Conservation (phyloP, 139 green algal genomes). For the Chlamydomonas sp. region DNA sequence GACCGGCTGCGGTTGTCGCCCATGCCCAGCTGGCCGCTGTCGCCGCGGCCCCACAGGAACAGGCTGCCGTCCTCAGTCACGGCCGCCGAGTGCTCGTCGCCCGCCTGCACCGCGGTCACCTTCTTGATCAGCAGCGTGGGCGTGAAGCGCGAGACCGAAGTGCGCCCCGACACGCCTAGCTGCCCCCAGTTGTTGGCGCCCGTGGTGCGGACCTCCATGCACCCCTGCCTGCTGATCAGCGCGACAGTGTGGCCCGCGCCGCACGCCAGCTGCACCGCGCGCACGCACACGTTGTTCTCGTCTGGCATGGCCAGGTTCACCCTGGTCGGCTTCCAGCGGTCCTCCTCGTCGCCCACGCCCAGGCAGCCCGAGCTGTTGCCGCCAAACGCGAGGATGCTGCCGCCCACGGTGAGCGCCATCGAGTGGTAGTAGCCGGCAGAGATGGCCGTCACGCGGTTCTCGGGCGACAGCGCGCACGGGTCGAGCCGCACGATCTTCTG, state of each 20-base stretch:
- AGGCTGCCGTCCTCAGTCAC: slow-evolving; percentile 44
- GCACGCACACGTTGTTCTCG: slow-evolving; percentile 23
- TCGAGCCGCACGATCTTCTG: slow-evolving; percentile 52
- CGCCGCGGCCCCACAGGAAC: slow-evolving; percentile 71
- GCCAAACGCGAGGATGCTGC: slow-evolving; percentile 58
- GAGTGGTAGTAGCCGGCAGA: slow-evolving; percentile 61
- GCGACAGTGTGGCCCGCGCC: slow-evolving; percentile 49
- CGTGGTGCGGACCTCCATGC: slow-evolving; percentile 39
- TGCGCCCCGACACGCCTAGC: slow-evolving; percentile 55
- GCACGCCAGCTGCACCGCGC: slow-evolving; percentile 56
- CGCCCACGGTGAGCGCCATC: slow-evolving; percentile 64
- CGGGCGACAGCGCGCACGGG: slow-evolving; percentile 41
- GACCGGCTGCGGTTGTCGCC: slow-evolving; percentile 45
- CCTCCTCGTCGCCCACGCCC: slow-evolving; percentile 21
- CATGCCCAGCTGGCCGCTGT: slow-evolving; percentile 70
- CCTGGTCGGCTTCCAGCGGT: slow-evolving; percentile 24
- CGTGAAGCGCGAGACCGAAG: slow-evolving; percentile 32
- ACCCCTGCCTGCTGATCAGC: slow-evolving; percentile 44
- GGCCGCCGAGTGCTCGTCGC: slow-evolving; percentile 58
- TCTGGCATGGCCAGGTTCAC: slow-evolving; percentile 12
- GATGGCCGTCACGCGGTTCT: slow-evolving; percentile 59
- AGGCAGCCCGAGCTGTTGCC: slow-evolving; percentile 48
- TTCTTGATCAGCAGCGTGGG: slow-evolving; percentile 17
- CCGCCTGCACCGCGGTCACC: slow-evolving; percentile 49
- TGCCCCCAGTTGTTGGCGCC: slow-evolving; percentile 67